phyloP scores from a whole-genome alignment of 2,329 filamentous ascomycete species.

The Pseudogymnoascus sp. region DNA sequence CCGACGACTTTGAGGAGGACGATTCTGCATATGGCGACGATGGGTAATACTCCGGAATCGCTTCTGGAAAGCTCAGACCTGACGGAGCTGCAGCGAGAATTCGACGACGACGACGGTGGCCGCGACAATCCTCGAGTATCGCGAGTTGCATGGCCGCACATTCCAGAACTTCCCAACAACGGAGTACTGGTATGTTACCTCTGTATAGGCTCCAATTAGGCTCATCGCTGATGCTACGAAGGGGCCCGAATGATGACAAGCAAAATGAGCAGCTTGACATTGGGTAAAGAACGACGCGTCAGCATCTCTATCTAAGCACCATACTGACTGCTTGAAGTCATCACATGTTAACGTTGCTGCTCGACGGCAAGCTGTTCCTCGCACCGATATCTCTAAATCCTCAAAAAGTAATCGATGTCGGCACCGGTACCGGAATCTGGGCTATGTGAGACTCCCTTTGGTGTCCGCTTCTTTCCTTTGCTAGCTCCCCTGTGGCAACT shows the following conservation, averaged over 20 bases:
- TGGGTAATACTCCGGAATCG: constrained; percentile 5
- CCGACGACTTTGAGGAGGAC: neutral
- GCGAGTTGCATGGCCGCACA: constrained; percentile 12
- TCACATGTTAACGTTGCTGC: neutral
- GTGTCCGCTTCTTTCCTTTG: neutral
- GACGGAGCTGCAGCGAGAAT: constrained; percentile 6
- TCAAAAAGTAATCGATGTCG: constrained; percentile 11
- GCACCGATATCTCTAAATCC: constrained; percentile 9
- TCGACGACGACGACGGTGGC: constrained; percentile 11
- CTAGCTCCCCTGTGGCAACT: neutral
- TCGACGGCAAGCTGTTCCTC: constrained; percentile 8
- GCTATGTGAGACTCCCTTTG: constrained; percentile 11
- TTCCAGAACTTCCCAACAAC: constrained; percentile 10
- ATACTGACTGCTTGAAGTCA: neutral
- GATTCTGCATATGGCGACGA: constrained; percentile 12
- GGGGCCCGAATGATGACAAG: constrained; percentile 17
- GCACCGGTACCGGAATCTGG: constrained; percentile 16
- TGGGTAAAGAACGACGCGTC: neutral
- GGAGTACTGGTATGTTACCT: neutral
- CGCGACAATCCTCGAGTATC: constrained; percentile 12
- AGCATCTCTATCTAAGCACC: neutral
- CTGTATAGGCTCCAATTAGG: neutral
- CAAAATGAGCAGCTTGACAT: constrained; percentile 16
- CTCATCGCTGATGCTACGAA: neutral
- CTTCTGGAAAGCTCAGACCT: constrained; percentile 4